Percentiles rank a stretch among this genome's conserved stretches.
Conservation (phyloP, 371 early-diverging fungal genomes). For the Amoeboradix gromovi region DNA sequence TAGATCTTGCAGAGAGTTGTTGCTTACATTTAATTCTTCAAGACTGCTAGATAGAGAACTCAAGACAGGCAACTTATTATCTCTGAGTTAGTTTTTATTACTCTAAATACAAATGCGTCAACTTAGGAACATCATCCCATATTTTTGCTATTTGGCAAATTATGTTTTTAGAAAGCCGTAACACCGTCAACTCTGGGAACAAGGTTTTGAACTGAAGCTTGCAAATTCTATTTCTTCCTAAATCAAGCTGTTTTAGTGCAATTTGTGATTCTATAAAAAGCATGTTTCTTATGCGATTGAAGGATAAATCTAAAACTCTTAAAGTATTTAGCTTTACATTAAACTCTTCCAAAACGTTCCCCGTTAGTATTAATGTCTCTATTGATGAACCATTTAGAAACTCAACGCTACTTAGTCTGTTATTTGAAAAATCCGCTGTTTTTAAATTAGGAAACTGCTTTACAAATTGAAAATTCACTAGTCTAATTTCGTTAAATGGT, state of each 20-base stretch:
- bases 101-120: not conserved
- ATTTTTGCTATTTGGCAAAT: not conserved
- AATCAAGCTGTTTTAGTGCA: not conserved
- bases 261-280: not conserved
- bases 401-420: not conserved
- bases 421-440: not conserved
- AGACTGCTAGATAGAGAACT: not conserved
- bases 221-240: not conserved
- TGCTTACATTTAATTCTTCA: not conserved
- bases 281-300: not conserved
- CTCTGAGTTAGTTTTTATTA: not conserved
- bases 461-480: not conserved
- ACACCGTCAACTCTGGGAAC: not conserved
- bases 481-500: not conserved
- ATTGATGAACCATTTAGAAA: not conserved
- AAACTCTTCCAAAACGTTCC: not conserved
- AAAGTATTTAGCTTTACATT: not conserved
- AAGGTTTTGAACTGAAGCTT: not conserved
- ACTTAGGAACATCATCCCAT: not conserved
- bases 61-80: not conserved
- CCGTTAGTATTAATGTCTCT: not conserved
- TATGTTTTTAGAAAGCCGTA: not conserved
- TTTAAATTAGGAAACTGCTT: not conserved
- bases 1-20: not conserved
- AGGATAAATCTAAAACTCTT: not conserved